Evolutionary conservation across 2,329 filamentous ascomycete genomes (phyloP), one percentile per base, ranked within the genome.

Genomic region (Dichotomopilus funicola): DNA sequence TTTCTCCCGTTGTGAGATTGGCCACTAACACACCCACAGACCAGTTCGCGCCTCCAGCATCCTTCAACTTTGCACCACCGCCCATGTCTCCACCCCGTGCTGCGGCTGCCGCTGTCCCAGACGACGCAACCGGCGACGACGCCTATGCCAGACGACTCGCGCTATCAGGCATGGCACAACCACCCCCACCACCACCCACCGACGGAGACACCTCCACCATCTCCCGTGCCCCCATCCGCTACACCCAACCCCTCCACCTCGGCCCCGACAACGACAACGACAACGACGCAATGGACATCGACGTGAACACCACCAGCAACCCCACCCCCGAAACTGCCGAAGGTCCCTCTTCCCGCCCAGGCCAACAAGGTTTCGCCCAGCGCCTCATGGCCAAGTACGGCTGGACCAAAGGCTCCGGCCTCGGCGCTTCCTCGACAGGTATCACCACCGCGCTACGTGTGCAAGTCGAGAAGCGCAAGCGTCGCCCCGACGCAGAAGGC

Each of bases 361-460:
- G 90, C 12, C 88, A 95, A 70, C 81, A 85, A 61, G 88, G 86
- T 51, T 96, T 96, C 70, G 94, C 90, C 0, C 83, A 91, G 62
- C 87, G 91, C 37, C 81, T 97, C 54, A 90, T 99, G 83, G 81
- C 83, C 59, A 97, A 96, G 69, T 94, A 96, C 72, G 94, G 94
- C 54, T 97, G 91, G 89, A 86, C 85, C 38, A 87, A 91, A 66
- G 94, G 94, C 31, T 81, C 86, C 59, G 94, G 94, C 19, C 82
- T 99, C 4, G 94, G 94, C 62, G 91, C 89, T 12, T 81, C 86
- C 59, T 84, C 83, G 36, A 83, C 85, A 31, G 94, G 94, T 58
- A 96, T 99, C 64, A 79, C 89, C 53, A 89, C 91, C 27, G 89
- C 91, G 4, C 75, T 99, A 4, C 83, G 84, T 47, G 88, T 92